Percentiles rank a stretch among this genome's conserved stretches.
phyloP scores from a whole-genome alignment of 225 moss, liverwort and hornwort genomes.

The Ulota crispa region DNA sequence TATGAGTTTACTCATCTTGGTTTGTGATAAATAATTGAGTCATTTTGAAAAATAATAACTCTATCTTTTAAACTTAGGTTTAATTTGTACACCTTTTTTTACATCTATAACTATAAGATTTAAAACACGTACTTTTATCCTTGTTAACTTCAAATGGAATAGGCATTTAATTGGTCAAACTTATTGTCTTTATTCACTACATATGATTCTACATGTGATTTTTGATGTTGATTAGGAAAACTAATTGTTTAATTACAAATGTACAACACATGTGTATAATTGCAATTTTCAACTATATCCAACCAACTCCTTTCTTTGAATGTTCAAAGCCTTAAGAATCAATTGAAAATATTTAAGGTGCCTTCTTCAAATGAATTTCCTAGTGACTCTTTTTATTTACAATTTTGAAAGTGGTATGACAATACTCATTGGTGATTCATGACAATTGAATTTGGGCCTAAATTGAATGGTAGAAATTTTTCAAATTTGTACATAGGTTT shows the following conservation, averaged over 20 bases:
- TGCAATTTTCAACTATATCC: too few relatives aligned
- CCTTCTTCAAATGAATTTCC: not conserved
- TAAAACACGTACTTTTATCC: too few relatives aligned
- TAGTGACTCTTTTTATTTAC: not conserved
- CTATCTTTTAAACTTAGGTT: too few relatives aligned
- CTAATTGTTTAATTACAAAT: accelerated
- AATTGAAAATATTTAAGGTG: too few relatives aligned
- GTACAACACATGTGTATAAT: not conserved
- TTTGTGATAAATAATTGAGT: too few relatives aligned
- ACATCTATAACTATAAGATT: too few relatives aligned
- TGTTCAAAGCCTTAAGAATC: too few relatives aligned
- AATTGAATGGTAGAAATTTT: not conserved
- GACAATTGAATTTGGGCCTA: not conserved
- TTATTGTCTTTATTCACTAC: accelerated
- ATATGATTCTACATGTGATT: accelerated
- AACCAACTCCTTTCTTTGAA: too few relatives aligned
- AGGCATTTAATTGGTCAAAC: not conserved
- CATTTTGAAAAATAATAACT: too few relatives aligned
- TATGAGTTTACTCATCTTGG: too few relatives aligned
- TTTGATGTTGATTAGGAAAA: not conserved
- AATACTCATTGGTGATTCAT: not conserved
- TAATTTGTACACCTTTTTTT: too few relatives aligned
- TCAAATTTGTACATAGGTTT: not conserved
- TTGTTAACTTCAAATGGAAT: not conserved
- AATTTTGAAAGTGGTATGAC: not conserved